Conservation (phyloP, 75 land plant species). For the Adiantum capillusveneris region DNA sequence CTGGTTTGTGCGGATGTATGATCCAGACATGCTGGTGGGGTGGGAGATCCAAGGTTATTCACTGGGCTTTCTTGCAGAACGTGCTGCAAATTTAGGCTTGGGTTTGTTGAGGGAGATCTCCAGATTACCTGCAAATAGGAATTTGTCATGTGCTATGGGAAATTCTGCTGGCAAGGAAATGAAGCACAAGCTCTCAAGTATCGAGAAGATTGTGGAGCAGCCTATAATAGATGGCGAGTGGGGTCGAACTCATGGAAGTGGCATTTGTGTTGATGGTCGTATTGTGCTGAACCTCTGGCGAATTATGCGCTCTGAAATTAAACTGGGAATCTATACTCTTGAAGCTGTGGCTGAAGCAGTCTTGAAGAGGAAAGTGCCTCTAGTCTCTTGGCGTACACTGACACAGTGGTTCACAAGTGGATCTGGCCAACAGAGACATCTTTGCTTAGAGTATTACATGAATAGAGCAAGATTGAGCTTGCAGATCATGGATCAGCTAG, state of each 20-base stretch:
- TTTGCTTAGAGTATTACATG: slow-evolving; percentile 54
- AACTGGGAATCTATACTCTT: slow-evolving; percentile 70
- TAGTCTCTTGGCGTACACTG: slow-evolving; percentile 42
- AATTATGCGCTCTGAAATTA: slow-evolving; percentile 79
- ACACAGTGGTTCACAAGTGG: slow-evolving; percentile 71
- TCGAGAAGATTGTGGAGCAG: background rate
- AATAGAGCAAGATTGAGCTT: slow-evolving; percentile 70
- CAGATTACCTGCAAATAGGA: slow-evolving; percentile 42
- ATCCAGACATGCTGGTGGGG: slow-evolving; percentile 94
- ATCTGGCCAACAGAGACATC: slow-evolving; percentile 45
- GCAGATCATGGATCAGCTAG: slow-evolving; percentile 80
- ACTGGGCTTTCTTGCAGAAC: slow-evolving; percentile 84
- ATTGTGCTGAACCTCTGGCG: slow-evolving; percentile 91
- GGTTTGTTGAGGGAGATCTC: slow-evolving; percentile 64
- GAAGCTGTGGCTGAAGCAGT: slow-evolving; percentile 94
- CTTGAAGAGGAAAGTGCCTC: slow-evolving; percentile 64
- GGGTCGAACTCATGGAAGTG: slow-evolving; percentile 96
- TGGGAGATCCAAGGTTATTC: slow-evolving; percentile 95
- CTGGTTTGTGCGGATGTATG: slow-evolving; percentile 44
- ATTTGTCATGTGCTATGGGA: background rate
- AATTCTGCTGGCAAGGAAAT: slow-evolving; percentile 4
- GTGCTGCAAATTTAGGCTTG: slow-evolving; percentile 69
- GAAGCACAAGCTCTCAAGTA: too few species aligned
- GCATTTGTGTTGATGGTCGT: slow-evolving; percentile 83
- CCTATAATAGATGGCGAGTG: slow-evolving; percentile 79